Evolutionary conservation across 495 filamentous ascomycete species (phyloP).

Genomic region (Trichoderma orchidacearum): DNA sequence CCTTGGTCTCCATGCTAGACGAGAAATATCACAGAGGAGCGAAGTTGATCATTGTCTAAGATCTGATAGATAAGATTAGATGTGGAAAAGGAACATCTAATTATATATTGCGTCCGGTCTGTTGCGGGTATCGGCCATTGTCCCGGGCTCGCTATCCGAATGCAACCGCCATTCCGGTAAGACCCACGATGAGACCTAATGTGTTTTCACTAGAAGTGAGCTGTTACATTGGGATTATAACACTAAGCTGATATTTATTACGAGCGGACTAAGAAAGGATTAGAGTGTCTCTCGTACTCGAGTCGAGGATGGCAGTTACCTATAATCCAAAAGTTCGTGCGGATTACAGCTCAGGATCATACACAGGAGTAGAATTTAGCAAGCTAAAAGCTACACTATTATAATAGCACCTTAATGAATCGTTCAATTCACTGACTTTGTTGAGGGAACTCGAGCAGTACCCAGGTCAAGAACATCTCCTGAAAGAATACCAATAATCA

Average conservation of each 20-base stretch:
- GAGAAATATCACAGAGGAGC: background rate
- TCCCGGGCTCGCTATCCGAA: background rate
- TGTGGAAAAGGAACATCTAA: background rate
- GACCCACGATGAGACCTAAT: background rate
- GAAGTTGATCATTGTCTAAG: background rate
- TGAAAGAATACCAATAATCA: too few species aligned
- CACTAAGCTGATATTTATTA: background rate
- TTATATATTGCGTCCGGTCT: background rate
- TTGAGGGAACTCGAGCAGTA: too few species aligned
- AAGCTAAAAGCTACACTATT: too few species aligned
- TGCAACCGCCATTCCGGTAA: background rate
- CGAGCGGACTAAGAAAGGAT: background rate
- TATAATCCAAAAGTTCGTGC: too few species aligned
- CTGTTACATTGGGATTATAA: background rate
- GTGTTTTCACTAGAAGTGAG: background rate
- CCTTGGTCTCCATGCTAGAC: background rate
- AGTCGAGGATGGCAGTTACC: too few species aligned
- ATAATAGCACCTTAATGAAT: too few species aligned
- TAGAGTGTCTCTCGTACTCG: too few species aligned
- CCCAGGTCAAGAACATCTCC: too few species aligned
- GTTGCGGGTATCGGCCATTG: background rate
- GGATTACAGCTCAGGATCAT: too few species aligned
- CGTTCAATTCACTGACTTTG: too few species aligned
- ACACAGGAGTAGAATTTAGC: too few species aligned
- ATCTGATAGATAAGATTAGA: background rate